Evolutionary conservation across 2,329 filamentous ascomycete species (phyloP).

Genomic region (Fusarium siculi): DNA sequence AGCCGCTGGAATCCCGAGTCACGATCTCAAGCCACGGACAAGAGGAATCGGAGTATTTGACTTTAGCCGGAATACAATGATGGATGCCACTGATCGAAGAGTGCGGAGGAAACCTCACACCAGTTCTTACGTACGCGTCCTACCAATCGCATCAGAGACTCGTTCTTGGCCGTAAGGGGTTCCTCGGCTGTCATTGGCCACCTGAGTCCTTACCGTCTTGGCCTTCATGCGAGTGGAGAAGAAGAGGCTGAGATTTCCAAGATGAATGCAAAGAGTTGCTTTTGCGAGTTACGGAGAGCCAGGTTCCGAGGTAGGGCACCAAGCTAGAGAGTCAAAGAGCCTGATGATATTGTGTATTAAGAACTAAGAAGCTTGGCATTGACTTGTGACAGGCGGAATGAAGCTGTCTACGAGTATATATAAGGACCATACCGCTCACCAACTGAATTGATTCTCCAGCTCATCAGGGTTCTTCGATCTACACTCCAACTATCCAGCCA

Average conservation of each 20-base stretch:
- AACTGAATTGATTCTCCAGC: neutral
- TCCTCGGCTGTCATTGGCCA: neutral
- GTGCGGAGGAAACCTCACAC: neutral
- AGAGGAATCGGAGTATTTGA: neutral
- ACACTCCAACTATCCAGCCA: neutral
- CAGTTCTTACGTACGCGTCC: neutral
- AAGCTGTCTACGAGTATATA: neutral
- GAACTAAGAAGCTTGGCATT: neutral
- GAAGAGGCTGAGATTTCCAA: neutral
- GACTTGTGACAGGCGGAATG: neutral
- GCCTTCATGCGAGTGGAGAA: neutral
- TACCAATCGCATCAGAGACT: slow-evolving; percentile 1
- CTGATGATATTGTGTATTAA: neutral
- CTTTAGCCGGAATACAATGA: slow-evolving; percentile 7
- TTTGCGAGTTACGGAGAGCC: neutral
- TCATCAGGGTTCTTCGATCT: neutral
- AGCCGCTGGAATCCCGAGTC: neutral
- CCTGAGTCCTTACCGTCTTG: neutral
- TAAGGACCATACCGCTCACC: neutral
- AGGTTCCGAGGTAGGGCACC: neutral
- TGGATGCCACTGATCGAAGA: neutral
- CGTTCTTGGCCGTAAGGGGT: neutral
- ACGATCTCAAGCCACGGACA: neutral
- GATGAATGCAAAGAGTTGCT: neutral
- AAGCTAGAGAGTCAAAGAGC: neutral